Evolutionary conservation across 116 monocot species (phyloP).

Genomic region (Posidonia oceanica): DNA sequence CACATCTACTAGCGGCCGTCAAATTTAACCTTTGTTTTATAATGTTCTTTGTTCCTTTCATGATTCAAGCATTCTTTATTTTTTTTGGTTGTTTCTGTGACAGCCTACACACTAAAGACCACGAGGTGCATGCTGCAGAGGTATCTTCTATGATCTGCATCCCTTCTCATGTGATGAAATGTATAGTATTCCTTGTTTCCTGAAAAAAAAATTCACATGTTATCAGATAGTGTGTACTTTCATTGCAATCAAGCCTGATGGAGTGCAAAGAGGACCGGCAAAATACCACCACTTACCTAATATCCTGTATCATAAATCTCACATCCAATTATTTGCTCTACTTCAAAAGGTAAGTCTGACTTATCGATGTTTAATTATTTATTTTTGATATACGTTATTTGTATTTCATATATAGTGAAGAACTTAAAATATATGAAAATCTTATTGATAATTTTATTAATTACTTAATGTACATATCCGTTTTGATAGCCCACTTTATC

Average conservation of each 20-base stretch:
- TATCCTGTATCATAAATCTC: not conserved
- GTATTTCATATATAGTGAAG: no score
- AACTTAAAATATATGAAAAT: no score
- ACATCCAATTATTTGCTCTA: not conserved
- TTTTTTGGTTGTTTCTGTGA: not conserved
- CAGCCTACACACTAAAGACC: slow-evolving; percentile 77
- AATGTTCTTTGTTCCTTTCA: not conserved
- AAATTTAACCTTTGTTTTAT: not conserved
- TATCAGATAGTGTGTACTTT: slow-evolving; percentile 80
- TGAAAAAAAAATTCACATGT: not conserved
- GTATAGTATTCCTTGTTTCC: not conserved
- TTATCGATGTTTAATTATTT: no score
- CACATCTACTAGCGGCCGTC: not conserved
- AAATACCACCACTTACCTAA: not conserved
- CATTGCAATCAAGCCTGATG: slow-evolving; percentile 98
- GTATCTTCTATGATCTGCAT: slow-evolving; percentile 16
- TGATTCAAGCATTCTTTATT: not conserved
- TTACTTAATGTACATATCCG: no score
- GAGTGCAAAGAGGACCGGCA: slow-evolving; percentile 93
- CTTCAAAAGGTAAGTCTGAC: no score
- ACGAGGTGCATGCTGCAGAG: slow-evolving; percentile 87
- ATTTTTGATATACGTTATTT: no score
- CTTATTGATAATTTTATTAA: no score
- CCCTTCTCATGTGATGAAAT: not conserved
- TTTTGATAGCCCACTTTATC: no score